Percentiles rank a stretch among this genome's conserved stretches.
These are phyloP conservation scores for Physcomitrellopsis africana DNA, from an alignment of 225 moss, liverwort and hornwort species.

Conservation along the genomic window DNA sequence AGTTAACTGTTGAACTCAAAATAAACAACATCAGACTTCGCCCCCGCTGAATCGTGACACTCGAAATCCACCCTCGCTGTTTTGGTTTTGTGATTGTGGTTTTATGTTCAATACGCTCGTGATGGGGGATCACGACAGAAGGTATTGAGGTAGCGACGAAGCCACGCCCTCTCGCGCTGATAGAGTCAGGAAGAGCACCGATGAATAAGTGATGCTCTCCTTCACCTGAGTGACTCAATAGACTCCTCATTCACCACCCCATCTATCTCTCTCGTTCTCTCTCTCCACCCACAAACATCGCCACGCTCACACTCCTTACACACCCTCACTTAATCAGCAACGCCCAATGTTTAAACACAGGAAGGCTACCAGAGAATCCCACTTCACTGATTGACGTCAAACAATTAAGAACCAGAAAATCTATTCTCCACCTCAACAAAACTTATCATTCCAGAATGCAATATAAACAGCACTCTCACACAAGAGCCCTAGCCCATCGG, in stretches of 20 bases:
- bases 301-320: slow-evolving; percentile 1
- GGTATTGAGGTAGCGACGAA: not conserved
- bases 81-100: too few relatives aligned
- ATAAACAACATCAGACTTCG: slow-evolving; percentile 28
- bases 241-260: slow-evolving; percentile 27
- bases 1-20: slow-evolving; percentile 24
- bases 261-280: not conserved
- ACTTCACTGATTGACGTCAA: not conserved
- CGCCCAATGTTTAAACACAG: not conserved
- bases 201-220: not conserved
- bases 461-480: not conserved
- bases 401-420: not conserved
- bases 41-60: not conserved
- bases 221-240: slow-evolving; percentile 15
- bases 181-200: slow-evolving; percentile 31
- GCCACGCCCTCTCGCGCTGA: slow-evolving; percentile 20
- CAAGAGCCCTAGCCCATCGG: slow-evolving; percentile 36
- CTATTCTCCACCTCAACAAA: not conserved
- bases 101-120: slow-evolving; percentile 20
- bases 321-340: slow-evolving; percentile 17
- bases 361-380: slow-evolving; percentile 23
- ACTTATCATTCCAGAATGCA: too few relatives aligned
- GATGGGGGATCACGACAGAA: slow-evolving; percentile 19
- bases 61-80: slow-evolving; percentile 1
- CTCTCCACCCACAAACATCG: not conserved